These are phyloP conservation scores for Stemphylium vesicarium DNA, from an alignment of 2,329 filamentous ascomycete species.

Conservation along the genomic window DNA sequence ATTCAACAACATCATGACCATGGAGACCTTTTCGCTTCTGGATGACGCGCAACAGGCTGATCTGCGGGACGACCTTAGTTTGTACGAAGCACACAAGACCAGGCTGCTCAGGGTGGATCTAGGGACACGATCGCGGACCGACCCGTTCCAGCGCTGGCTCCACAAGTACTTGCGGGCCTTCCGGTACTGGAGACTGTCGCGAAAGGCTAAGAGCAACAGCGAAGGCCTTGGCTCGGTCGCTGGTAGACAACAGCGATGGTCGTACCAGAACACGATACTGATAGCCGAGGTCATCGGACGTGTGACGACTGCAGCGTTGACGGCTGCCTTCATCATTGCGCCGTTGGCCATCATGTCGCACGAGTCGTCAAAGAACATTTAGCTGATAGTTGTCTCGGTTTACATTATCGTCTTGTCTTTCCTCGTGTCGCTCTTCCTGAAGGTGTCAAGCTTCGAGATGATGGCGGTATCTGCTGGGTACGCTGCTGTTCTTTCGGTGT, in stretches of 20 bases:
- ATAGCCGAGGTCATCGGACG: constrained; percentile 28
- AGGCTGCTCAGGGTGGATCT: constrained; percentile 43
- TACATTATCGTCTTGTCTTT: constrained; percentile 24
- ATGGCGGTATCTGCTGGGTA: constrained; percentile 32
- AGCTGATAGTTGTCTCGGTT: constrained; percentile 22
- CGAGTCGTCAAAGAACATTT: constrained; percentile 15
- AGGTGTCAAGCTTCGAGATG: constrained; percentile 33
- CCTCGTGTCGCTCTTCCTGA: constrained; percentile 27
- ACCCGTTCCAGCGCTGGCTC: constrained; percentile 25
- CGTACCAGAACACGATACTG: constrained; percentile 31
- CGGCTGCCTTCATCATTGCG: constrained; percentile 24
- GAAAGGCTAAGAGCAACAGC: constrained; percentile 11
- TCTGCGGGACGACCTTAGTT: constrained; percentile 31
- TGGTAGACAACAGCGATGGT: constrained; percentile 10
- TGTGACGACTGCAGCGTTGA: constrained; percentile 23
- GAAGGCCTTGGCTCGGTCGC: constrained; percentile 9
- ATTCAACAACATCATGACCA: constrained; percentile 34
- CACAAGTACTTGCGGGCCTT: constrained; percentile 20
- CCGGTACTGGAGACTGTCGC: constrained; percentile 19
- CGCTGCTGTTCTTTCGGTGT: constrained; percentile 28
- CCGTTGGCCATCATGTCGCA: constrained; percentile 28
- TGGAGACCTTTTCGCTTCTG: constrained; percentile 34
- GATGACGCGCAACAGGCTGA: constrained; percentile 18
- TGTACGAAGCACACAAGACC: constrained; percentile 44
- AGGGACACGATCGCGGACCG: constrained; percentile 26